Conservation (phyloP, 2,329 filamentous ascomycete genomes). For the Aspergillus tubingensis region DNA sequence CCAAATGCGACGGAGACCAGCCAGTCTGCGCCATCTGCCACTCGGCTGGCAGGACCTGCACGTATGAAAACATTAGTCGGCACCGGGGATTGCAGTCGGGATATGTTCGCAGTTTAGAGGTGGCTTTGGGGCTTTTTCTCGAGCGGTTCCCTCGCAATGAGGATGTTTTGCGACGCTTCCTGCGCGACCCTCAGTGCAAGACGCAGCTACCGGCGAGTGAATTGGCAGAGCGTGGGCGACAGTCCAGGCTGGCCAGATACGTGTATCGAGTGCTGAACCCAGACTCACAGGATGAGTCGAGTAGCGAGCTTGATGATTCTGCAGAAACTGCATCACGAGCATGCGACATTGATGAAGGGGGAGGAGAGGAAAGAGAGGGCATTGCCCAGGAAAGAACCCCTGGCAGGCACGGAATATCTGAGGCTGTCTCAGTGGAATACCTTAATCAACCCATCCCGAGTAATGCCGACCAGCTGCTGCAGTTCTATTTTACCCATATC, state of each 20-base stretch:
- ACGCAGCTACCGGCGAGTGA: slow-evolving; percentile 35
- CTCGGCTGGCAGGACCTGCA: slow-evolving; percentile 18
- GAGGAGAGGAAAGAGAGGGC: no score
- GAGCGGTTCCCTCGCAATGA: not conserved
- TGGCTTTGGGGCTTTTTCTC: slow-evolving; percentile 58
- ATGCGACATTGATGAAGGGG: no score
- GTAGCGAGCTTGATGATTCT: no score
- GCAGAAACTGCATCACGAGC: no score
- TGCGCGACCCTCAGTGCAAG: not conserved
- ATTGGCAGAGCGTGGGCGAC: not conserved
- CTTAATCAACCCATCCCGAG: not conserved
- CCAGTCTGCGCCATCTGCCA: slow-evolving; percentile 65
- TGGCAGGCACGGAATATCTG: no score
- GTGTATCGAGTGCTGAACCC: not conserved
- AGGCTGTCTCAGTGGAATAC: not conserved
- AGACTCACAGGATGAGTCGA: not conserved
- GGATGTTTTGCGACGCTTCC: not conserved
- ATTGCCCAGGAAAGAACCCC: no score
- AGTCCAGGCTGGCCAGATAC: slow-evolving; percentile 10
- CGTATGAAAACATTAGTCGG: slow-evolving; percentile 35
- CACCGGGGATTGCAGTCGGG: slow-evolving; percentile 70
- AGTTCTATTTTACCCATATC: slow-evolving; percentile 70
- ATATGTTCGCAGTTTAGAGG: slow-evolving; percentile 70
- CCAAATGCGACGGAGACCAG: slow-evolving; percentile 70
- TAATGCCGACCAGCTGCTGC: slow-evolving; percentile 52